Conservation (phyloP, 257 asterid species). For the Solanum virginianum region DNA sequence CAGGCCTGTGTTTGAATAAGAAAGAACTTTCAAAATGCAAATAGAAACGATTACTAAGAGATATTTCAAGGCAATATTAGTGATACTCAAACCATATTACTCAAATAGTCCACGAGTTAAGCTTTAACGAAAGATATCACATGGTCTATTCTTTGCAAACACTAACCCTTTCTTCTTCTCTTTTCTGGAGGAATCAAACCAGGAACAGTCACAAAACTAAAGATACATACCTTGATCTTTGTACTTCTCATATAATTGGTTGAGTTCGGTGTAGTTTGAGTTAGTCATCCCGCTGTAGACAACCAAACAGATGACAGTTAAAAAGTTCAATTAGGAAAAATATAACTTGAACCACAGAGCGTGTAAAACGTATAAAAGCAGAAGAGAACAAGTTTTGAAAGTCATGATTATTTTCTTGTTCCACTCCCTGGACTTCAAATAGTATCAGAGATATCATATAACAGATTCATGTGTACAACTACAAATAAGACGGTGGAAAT, state of each 20-base stretch:
- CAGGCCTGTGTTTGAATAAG: slow-evolving; percentile 27
- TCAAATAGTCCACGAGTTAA: not conserved
- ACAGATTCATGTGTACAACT: not conserved
- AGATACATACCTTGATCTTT: slow-evolving; percentile 43
- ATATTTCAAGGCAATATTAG: not conserved
- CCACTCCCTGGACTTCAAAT: not conserved
- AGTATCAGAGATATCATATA: not conserved
- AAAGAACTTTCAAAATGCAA: not conserved
- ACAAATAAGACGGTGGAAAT: not conserved
- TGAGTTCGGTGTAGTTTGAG: slow-evolving; percentile 71
- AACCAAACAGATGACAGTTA: not conserved
- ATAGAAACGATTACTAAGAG: not conserved
- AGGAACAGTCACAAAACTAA: not conserved
- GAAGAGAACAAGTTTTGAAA: not conserved
- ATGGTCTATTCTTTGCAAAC: not conserved
- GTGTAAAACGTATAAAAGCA: not conserved
- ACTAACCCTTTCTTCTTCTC: not conserved
- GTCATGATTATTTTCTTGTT: not conserved
- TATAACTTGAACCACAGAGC: not conserved
- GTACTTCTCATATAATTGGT: slow-evolving; percentile 54
- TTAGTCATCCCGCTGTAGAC: slow-evolving; percentile 75
- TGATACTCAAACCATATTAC: not conserved
- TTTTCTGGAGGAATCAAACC: not conserved
- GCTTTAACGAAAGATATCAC: not conserved
- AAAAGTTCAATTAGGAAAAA: not conserved